Evolutionary conservation across 805 yeast species (phyloP).

Genomic region (Starmerella roubikii): DNA sequence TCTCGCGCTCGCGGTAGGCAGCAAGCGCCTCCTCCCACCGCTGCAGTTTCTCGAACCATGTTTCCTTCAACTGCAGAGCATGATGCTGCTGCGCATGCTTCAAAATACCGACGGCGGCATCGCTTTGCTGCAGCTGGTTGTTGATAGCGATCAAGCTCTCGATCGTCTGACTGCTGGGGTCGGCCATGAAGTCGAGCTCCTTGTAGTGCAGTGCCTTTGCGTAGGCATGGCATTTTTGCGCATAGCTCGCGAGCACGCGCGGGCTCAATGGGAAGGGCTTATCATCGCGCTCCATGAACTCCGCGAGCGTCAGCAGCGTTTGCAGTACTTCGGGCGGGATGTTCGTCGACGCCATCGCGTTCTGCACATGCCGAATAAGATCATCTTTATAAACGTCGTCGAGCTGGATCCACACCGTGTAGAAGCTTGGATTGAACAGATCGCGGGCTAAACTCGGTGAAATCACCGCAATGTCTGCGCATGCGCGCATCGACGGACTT

Average conservation of each 20-base stretch:
- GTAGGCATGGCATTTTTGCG: constrained; percentile 91
- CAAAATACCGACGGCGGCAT: constrained; percentile 93
- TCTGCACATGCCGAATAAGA: constrained; percentile 67
- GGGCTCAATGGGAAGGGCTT: constrained; percentile 84
- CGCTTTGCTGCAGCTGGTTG: constrained; percentile 89
- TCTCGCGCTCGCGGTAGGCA: constrained; percentile 73
- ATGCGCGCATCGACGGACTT: constrained; percentile 84
- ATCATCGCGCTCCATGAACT: constrained; percentile 95
- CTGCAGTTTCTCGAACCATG: constrained; percentile 94
- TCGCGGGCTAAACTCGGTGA: constrained; percentile 76
- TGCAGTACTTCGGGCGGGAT: constrained; percentile 95
- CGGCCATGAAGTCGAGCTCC: constrained; percentile 87
- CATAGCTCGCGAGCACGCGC: constrained; percentile 81
- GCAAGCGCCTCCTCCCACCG: constrained; percentile 96
- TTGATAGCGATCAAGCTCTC: constrained; percentile 86
- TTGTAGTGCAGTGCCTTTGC: constrained; percentile 95
- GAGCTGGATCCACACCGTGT: constrained; percentile 88
- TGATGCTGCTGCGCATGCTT: constrained; percentile 86
- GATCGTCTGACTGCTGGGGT: constrained; percentile 80
- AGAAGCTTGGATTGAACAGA: constrained; percentile 85
- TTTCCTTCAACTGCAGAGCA: constrained; percentile 72
- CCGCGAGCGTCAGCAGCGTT: constrained; percentile 75
- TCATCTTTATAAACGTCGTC: constrained; percentile 84
- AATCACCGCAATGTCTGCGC: constrained; percentile 76
- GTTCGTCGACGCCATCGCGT: constrained; percentile 77